Conservation (phyloP, 2,329 filamentous ascomycete species). For the Arthroderma uncinatum region DNA sequence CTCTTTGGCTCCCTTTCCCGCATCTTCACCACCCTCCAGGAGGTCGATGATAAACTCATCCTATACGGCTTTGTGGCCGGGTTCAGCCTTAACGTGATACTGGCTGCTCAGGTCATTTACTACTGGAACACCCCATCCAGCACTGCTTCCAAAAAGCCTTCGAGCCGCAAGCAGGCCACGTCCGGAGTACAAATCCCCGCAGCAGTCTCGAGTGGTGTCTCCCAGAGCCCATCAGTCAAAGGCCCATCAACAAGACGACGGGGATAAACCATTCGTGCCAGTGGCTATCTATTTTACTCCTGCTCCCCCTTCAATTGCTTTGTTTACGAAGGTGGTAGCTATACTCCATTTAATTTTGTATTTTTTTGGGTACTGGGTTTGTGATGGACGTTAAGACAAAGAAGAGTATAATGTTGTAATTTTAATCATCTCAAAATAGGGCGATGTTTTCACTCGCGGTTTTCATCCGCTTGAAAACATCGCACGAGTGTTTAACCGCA, state of each 20-base stretch:
- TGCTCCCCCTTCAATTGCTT: slow-evolving; percentile 3
- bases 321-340: neutral
- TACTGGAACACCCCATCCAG: slow-evolving; percentile 67
- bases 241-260: slow-evolving; percentile 47
- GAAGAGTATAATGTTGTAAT: neutral
- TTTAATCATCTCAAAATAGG: neutral
- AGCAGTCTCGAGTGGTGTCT: slow-evolving; percentile 33
- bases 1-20: slow-evolving; percentile 82
- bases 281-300: neutral
- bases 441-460: neutral
- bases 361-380: neutral
- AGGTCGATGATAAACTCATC: slow-evolving; percentile 93
- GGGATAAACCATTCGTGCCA: slow-evolving; percentile 28
- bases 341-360: neutral
- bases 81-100: slow-evolving; percentile 75
- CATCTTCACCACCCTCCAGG: slow-evolving; percentile 95
- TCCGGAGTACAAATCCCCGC: slow-evolving; percentile 18
- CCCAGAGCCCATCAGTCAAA: slow-evolving; percentile 34
- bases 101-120: slow-evolving; percentile 84
- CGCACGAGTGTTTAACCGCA: neutral
- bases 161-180: slow-evolving; percentile 27
- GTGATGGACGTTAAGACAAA: neutral
- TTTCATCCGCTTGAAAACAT: neutral
- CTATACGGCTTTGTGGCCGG: slow-evolving; percentile 89
- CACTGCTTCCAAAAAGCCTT: slow-evolving; percentile 4